Base-by-base conservation (phyloP, 192 early-diverging fungal genomes). In the Gaertneriomyces semiglobifer region DNA sequence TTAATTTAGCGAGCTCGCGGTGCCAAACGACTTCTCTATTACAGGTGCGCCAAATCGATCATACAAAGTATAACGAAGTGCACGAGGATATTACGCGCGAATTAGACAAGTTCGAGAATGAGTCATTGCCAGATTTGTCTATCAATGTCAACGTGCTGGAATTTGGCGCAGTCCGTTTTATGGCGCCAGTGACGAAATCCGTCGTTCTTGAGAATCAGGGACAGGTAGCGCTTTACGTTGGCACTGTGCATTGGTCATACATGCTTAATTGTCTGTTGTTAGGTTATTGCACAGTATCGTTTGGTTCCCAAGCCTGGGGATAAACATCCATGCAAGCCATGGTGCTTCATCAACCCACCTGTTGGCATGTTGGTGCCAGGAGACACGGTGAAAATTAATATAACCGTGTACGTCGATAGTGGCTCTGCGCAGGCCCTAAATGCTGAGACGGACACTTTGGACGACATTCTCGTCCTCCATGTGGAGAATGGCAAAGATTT, bases 401-500 rank as follows among this genome's bases (percentile, higher is more conserved):
- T 93, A 14, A 83, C 81, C 16, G 66, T 89, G 0, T 70, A 81
- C 33, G 81, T 91, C 0, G 78, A 84, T 46, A 72, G 77, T 8
- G 60, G 63, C 4, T 77, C 75, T 0, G 81, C 83, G 0, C 66
- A 78, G 2, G 14, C 75, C 2, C 77, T 91, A 44, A 93, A 89
- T 60, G 68, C 71, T 18, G 81, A 80, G 2, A 57, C 73, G 1
- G 88, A 90, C 4, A 73, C 82, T 6, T 68, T 91, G 41, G 81
- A 82, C 6, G 88, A 94, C 63, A 89, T 87, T 61, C 68, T 95
- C n/a, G 84, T 98, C 20, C 65, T 98, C 12, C 90, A 89, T 62
- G 71, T 90, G 54, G 86, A 90, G 53, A 84, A 89, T 39, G 88
- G 91, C 9, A 89, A 89, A 43, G 93, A 98, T 58, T 88, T 86